Base-by-base conservation (phyloP, 129 eudicot genomes). In the Artemisia tridentata region DNA sequence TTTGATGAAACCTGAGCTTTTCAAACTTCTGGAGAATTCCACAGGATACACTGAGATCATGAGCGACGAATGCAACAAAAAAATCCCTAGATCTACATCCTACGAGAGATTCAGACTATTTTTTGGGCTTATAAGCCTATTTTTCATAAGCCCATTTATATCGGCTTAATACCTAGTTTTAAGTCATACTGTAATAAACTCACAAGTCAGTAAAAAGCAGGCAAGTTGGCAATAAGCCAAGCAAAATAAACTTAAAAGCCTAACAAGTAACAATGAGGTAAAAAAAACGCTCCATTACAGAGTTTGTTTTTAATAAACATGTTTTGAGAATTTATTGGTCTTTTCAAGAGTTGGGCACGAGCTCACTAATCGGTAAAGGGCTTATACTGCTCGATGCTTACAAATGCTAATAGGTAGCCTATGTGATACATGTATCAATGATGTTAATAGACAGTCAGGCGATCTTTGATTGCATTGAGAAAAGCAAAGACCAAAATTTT, bases 1-100 rank as follows among this genome's bases (percentile, higher is more conserved):
- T 63, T 57, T 83, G 64, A 84, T 89, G 65, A 79, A 87, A 71
- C 95, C 95, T 19, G 84, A 84, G 23, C 69, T 89, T 79, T 89
- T 85, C 59, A 76, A 85, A 63, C 74, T 81, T 74, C 79, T 89
- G 72, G 98, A 92, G 76, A 91, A 80, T 75, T 75, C 71, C 62
- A 63, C 64, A 38, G 10, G 11, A 38, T 38, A 38, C 45, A 38
- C 45, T 7, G 45, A 7, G 10, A 7, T 38, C 45, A 38, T 38
- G 45, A 38, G 45, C 29, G 75, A 78, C 9, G 75, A 48, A 72
- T 43, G 49, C 59, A 49, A 9, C 9, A 56, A 60, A 72, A 73
- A 46, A 43, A 73, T 27, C 60, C 59, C 46, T 59, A 17, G 14
- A 67, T 71, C 74, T 43, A 82, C 66, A 77, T 27, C 66, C 46